A percentile compares a stretch with the other conserved stretches of the same genome.
Conservation (phyloP, 345 rosid genomes). For the Populus davidiana region DNA sequence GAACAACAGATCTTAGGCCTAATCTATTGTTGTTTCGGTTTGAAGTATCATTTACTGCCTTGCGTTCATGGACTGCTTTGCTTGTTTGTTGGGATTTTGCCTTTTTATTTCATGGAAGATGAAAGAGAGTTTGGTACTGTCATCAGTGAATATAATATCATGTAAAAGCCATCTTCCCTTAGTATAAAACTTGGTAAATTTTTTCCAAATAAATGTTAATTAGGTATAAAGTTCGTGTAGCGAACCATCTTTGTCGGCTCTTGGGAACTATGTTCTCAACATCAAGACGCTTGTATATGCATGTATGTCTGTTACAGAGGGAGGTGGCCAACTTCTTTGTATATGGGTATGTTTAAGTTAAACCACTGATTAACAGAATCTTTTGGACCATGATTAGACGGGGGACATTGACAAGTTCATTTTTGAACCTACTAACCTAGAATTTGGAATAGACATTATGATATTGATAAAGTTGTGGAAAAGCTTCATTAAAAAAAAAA, state of each 20-base stretch:
- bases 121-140: neutral
- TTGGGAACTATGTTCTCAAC: neutral
- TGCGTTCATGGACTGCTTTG: neutral
- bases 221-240: neutral
- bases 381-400: neutral
- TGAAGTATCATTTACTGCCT: neutral
- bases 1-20: conserved; percentile 16
- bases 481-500: no score
- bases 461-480: no score
- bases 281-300: neutral
- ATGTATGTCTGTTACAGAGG: neutral
- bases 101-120: neutral
- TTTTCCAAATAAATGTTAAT: neutral
- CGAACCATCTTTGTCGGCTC: neutral
- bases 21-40: conserved; percentile 6
- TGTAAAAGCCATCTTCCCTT: neutral
- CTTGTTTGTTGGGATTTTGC: neutral
- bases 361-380: neutral
- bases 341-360: no score
- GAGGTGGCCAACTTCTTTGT: no score
- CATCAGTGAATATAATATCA: neutral
- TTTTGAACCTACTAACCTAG: neutral
- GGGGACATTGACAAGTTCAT: neutral
- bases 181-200: no score
- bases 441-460: no score